A percentile compares a stretch with the other conserved stretches of the same genome.
Evolutionary conservation across 1,284 basidiomycete genomes (phyloP).

Genomic region (Cutaneotrichosporon curvatum): DNA sequence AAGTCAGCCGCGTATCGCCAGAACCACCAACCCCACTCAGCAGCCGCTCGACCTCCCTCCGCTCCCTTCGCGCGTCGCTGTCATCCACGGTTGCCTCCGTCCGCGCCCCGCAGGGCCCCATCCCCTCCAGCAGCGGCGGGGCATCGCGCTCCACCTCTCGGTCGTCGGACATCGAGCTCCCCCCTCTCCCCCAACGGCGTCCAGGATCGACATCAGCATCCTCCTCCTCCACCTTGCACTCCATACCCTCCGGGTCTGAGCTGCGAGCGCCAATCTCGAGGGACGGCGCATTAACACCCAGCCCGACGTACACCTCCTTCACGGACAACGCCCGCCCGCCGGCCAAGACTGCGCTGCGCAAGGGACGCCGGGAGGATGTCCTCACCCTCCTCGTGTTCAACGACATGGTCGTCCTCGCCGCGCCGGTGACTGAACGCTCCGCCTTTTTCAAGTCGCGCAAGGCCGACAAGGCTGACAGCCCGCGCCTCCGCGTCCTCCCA

Average conservation of each 20-base stretch:
- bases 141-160: background rate
- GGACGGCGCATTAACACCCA: slow-evolving; percentile 5
- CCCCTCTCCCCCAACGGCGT: background rate
- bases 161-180: background rate
- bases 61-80: slow-evolving; percentile 24
- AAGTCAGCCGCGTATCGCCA: slow-evolving; percentile 44
- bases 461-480: slow-evolving; percentile 7
- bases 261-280: too few species aligned
- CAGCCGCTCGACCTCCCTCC: slow-evolving; percentile 14
- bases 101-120: too few species aligned
- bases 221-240: too few species aligned
- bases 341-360: slow-evolving; percentile 10
- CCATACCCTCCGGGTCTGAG: too few species aligned
- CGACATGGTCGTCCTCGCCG: slow-evolving; percentile 58
- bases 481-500: slow-evolving; percentile 23
- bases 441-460: slow-evolving; percentile 23
- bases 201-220: too few species aligned
- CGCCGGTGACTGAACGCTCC: slow-evolving; percentile 28
- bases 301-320: slow-evolving; percentile 12
- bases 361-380: slow-evolving; percentile 34
- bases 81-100: background rate
- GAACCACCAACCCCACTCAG: slow-evolving; percentile 5
- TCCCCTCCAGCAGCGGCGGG: too few species aligned
- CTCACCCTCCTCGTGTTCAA: slow-evolving; percentile 59
- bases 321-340: slow-evolving; percentile 11